Evolutionary conservation across 106 monocot genomes (phyloP).

Genomic region (Alisma plantagoaquatica): DNA sequence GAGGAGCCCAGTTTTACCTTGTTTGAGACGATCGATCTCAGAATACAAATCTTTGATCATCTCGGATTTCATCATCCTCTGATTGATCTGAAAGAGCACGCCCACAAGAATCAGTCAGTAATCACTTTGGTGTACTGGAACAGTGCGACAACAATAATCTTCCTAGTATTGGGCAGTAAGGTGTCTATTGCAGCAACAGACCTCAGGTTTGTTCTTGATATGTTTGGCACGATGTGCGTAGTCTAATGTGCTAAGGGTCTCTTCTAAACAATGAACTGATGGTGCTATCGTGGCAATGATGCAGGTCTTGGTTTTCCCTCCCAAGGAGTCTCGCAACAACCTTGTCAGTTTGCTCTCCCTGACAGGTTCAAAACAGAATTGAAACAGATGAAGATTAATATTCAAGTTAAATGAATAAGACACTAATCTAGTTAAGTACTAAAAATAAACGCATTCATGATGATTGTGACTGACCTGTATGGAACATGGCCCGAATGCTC

Average conservation of each 20-base stretch:
- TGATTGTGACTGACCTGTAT: slow-evolving; percentile 52
- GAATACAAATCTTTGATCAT: slow-evolving; percentile 73
- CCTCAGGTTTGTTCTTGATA: slow-evolving; percentile 93
- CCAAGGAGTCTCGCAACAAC: slow-evolving; percentile 79
- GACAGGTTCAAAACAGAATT: slow-evolving; percentile 7
- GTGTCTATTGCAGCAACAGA: slow-evolving; percentile 5
- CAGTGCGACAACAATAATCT: not conserved
- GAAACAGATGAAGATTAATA: no score
- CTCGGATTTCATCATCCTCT: slow-evolving; percentile 85
- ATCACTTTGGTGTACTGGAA: no score
- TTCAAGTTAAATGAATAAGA: no score
- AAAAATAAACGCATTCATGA: not conserved
- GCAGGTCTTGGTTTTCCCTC: slow-evolving; percentile 93
- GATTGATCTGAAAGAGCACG: slow-evolving; percentile 81
- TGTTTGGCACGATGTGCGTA: slow-evolving; percentile 85
- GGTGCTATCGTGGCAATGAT: slow-evolving; percentile 92
- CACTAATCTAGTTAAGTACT: no score
- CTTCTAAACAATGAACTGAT: slow-evolving; percentile 76
- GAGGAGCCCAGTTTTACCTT: slow-evolving; percentile 64
- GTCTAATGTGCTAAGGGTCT: slow-evolving; percentile 81
- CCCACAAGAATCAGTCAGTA: not conserved
- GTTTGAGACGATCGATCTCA: slow-evolving; percentile 84
- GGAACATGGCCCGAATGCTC: slow-evolving; percentile 92
- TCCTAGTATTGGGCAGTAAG: no score
- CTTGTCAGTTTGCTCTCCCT: slow-evolving; percentile 97